Evolutionary conservation across 2,329 filamentous ascomycete species (phyloP).

Genomic region (Colletotrichum tabaci): DNA sequence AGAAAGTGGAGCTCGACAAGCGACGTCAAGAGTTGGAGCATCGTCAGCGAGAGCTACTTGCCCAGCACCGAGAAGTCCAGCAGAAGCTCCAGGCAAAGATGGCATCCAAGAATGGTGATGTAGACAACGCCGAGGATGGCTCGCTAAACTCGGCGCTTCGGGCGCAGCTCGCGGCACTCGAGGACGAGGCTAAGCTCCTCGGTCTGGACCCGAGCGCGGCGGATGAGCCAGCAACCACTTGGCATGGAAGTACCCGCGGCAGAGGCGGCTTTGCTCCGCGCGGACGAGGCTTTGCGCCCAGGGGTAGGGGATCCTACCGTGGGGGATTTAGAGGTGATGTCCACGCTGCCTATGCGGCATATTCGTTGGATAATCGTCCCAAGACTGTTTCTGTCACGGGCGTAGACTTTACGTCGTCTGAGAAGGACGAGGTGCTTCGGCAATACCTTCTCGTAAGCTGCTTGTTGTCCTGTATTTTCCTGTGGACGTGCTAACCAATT

Average conservation of each 20-base stretch:
- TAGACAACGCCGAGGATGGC: constrained; percentile 43
- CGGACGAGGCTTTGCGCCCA: constrained; percentile 54
- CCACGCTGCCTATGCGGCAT: constrained; percentile 71
- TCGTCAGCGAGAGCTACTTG: constrained; percentile 73
- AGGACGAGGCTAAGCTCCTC: constrained; percentile 79
- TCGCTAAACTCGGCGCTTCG: constrained; percentile 72
- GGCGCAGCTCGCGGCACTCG: constrained; percentile 79
- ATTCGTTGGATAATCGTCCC: constrained; percentile 83
- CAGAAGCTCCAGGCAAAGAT: constrained; percentile 74
- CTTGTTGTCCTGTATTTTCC: background rate
- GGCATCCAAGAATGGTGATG: constrained; percentile 59
- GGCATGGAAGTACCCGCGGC: constrained; percentile 49
- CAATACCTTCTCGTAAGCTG: constrained; percentile 78
- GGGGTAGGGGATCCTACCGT: constrained; percentile 58
- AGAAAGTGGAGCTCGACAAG: constrained; percentile 74
- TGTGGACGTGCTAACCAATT: background rate
- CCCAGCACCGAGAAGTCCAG: constrained; percentile 76
- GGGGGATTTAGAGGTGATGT: constrained; percentile 60
- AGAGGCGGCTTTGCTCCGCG: constrained; percentile 54
- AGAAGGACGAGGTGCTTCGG: constrained; percentile 78
- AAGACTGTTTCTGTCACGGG: constrained; percentile 76
- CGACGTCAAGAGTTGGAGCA: constrained; percentile 76
- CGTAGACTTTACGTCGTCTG: constrained; percentile 72
- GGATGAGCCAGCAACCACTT: constrained; percentile 57
- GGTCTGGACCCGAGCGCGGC: constrained; percentile 74